Evolutionary conservation across 2,329 filamentous ascomycete species (phyloP).

Genomic region (Phyllosticta capitalensis): DNA sequence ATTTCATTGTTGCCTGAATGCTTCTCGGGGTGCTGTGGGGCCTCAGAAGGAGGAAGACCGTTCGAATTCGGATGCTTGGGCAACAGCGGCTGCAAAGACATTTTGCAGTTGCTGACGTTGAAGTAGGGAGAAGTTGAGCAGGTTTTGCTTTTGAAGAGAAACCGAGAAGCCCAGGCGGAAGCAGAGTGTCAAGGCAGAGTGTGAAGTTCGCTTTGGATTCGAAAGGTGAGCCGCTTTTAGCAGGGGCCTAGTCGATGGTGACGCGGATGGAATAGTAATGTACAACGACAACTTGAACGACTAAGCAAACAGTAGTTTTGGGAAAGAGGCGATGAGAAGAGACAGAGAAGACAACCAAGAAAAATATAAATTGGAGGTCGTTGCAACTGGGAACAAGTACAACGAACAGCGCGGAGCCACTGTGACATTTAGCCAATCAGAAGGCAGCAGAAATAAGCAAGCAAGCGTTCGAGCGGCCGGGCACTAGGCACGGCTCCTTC

Average conservation of each 20-base stretch:
- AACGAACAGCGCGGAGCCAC: neutral
- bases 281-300: neutral
- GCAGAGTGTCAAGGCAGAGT: neutral
- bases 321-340: neutral
- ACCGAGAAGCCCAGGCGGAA: neutral
- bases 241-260: neutral
- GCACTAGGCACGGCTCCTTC: neutral
- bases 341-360: neutral
- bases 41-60: conserved; percentile 2
- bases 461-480: neutral
- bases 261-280: neutral
- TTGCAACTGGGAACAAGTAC: neutral
- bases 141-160: neutral
- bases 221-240: neutral
- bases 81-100: neutral
- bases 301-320: neutral
- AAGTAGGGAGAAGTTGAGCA: neutral
- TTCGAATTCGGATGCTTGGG: neutral
- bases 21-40: conserved; percentile 10
- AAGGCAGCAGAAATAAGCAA: neutral
- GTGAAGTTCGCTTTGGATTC: neutral
- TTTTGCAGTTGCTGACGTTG: neutral
- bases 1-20: conserved; percentile 31
- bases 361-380: neutral
- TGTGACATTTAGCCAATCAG: neutral